Evolutionary conservation across 495 filamentous ascomycete genomes (phyloP).

Genomic region (Mytilinidion resinicola): DNA sequence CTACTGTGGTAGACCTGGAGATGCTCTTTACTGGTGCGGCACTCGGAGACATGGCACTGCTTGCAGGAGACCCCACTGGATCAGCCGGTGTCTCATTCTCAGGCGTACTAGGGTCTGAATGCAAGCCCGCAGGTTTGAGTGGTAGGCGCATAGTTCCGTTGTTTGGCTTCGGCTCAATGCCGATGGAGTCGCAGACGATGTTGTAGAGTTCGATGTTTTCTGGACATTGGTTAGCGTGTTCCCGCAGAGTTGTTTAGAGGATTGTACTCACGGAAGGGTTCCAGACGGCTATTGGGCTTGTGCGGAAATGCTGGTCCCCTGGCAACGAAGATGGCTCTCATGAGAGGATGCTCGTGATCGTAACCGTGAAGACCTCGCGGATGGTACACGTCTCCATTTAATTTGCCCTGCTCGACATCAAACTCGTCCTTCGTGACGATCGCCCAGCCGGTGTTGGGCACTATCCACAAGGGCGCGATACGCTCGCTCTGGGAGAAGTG

Average conservation of each 20-base stretch:
- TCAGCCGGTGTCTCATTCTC: constrained; percentile 29
- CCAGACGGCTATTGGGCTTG: constrained; percentile 67
- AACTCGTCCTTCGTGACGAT: constrained; percentile 75
- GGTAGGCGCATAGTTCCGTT: constrained; percentile 86
- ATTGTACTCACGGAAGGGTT: constrained; percentile 73
- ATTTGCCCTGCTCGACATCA: constrained; percentile 55
- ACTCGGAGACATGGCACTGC: neutral
- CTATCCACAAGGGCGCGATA: constrained; percentile 87
- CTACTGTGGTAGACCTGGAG: too few relatives aligned
- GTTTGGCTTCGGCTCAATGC: constrained; percentile 60
- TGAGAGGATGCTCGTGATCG: constrained; percentile 81
- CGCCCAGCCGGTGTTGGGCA: constrained; percentile 85
- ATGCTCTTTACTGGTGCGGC: too few relatives aligned
- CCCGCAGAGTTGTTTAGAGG: constrained; percentile 4
- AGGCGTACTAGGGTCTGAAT: constrained; percentile 45
- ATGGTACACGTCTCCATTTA: constrained; percentile 59
- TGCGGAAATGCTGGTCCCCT: constrained; percentile 85
- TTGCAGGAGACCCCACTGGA: constrained; percentile 17
- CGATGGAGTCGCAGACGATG: constrained; percentile 79
- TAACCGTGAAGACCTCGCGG: constrained; percentile 83
- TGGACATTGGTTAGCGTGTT: constrained; percentile 26
- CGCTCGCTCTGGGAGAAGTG: constrained; percentile 80
- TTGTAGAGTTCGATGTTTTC: constrained; percentile 96
- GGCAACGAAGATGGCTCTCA: constrained; percentile 89
- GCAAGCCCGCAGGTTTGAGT: constrained; percentile 60